Percentiles rank a stretch among this genome's conserved stretches.
phyloP scores from a whole-genome alignment of 495 filamentous ascomycete species.

The Annulohypoxylon stygium region DNA sequence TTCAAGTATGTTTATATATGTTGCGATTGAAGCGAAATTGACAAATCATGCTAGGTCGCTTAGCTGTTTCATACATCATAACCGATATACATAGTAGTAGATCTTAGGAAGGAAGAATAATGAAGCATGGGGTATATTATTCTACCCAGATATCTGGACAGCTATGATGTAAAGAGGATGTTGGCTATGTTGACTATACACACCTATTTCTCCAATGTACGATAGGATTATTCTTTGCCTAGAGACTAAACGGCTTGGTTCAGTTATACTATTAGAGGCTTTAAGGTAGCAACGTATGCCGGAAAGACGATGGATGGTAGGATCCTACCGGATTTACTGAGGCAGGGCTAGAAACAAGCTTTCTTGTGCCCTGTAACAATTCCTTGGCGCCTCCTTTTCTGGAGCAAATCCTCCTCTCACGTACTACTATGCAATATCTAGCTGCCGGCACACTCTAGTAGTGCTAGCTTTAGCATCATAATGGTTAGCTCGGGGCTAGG shows the following conservation, averaged over 20 bases:
- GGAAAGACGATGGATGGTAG: neutral
- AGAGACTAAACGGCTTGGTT: no score
- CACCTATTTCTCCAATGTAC: neutral
- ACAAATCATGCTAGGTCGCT: neutral
- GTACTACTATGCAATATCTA: no score
- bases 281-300: neutral
- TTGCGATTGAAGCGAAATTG: neutral
- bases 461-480: neutral
- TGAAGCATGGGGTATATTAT: neutral
- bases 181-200: neutral
- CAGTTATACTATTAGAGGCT: neutral
- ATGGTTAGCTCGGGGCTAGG: neutral
- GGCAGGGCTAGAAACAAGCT: conserved; percentile 17
- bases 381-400: conserved; percentile 18
- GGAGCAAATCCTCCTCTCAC: neutral
- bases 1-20: neutral
- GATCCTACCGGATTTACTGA: neutral
- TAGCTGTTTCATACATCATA: neutral
- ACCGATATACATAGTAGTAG: neutral
- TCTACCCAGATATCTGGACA: neutral
- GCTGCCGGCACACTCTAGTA: neutral
- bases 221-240: neutral
- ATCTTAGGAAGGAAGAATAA: neutral
- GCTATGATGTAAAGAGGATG: neutral
- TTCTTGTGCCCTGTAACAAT: neutral